phyloP scores from a whole-genome alignment of 129 eudicot species.

The Artemisia annua region DNA sequence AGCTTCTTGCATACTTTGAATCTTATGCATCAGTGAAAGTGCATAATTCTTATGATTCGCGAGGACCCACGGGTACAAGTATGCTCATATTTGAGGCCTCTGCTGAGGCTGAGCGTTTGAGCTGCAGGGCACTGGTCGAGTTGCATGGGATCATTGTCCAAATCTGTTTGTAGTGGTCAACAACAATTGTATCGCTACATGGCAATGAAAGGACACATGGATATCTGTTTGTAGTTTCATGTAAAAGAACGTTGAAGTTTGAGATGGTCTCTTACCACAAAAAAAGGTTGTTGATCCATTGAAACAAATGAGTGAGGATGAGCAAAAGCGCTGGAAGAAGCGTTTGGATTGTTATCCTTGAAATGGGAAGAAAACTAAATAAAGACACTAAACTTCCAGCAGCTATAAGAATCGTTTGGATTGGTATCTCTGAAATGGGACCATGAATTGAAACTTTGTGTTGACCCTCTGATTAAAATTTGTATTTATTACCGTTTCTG shows the following conservation, averaged over 20 bases:
- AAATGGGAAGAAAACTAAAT: conserved; percentile 11
- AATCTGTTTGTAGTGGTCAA: conserved; percentile 45
- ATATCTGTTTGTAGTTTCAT: conserved; percentile 50
- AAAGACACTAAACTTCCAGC: neutral
- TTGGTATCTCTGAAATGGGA: too few species aligned
- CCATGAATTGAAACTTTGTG: too few species aligned
- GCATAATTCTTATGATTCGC: conserved; percentile 51
- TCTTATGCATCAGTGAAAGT: too few species aligned
- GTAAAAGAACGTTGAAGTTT: conserved; percentile 34
- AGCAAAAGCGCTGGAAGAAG: conserved; percentile 15
- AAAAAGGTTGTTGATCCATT: conserved; percentile 14
- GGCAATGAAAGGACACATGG: conserved; percentile 64
- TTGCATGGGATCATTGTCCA: conserved; percentile 51
- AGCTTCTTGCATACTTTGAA: too few species aligned
- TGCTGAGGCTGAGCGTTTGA: conserved; percentile 75
- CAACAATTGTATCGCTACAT: conserved; percentile 72
- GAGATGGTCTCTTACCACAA: conserved; percentile 26
- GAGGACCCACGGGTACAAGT: conserved; percentile 85
- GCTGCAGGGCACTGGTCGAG: conserved; percentile 46
- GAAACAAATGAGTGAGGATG: conserved; percentile 22
- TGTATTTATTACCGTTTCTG: too few species aligned
- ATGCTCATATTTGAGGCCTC: conserved; percentile 73
- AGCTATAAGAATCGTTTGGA: too few species aligned
- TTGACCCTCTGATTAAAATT: too few species aligned
- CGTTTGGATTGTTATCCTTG: conserved; percentile 4